Evolutionary conservation across 1,284 basidiomycete genomes (phyloP).

Genomic region (Puccinia coronata): DNA sequence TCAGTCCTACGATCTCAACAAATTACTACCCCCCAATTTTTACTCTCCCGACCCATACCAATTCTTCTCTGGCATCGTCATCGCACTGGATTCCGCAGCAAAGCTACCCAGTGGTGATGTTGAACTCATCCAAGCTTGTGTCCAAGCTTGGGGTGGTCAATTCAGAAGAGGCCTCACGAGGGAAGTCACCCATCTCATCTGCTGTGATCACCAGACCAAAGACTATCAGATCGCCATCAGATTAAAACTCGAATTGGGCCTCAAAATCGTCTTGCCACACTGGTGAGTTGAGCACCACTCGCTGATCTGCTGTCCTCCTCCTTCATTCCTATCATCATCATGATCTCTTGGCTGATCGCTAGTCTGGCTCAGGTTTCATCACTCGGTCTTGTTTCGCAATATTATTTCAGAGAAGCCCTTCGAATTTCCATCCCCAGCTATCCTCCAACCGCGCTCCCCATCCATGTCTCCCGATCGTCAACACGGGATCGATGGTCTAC

Average conservation of each 20-base stretch:
- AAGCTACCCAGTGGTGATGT: conserved; percentile 21
- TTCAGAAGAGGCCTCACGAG: neutral
- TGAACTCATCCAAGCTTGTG: conserved; percentile 33
- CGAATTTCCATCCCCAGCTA: conserved; percentile 34
- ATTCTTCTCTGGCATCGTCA: conserved; percentile 37
- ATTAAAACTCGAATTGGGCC: neutral
- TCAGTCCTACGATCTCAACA: conserved; percentile 32
- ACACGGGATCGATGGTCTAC: conserved; percentile 14
- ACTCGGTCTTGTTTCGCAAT: conserved; percentile 8
- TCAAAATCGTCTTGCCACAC: conserved; percentile 46
- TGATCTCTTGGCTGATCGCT: conserved; percentile 1
- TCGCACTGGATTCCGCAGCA: conserved; percentile 21
- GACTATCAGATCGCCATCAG: conserved; percentile 12
- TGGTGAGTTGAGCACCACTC: conserved; percentile 22
- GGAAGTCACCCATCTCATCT: conserved; percentile 37
- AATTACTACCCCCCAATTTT: neutral
- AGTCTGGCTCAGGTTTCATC: conserved; percentile 34
- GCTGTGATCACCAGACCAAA: neutral
- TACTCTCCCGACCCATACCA: conserved; percentile 38
- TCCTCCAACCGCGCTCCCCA: conserved; percentile 10
- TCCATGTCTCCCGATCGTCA: conserved; percentile 9
- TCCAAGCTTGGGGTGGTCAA: conserved; percentile 34
- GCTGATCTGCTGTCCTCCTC: neutral
- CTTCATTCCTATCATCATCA: neutral
- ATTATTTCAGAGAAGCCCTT: conserved; percentile 40